phyloP scores from a whole-genome alignment of 257 asterid genomes.

The Plectranthus barbatus region DNA sequence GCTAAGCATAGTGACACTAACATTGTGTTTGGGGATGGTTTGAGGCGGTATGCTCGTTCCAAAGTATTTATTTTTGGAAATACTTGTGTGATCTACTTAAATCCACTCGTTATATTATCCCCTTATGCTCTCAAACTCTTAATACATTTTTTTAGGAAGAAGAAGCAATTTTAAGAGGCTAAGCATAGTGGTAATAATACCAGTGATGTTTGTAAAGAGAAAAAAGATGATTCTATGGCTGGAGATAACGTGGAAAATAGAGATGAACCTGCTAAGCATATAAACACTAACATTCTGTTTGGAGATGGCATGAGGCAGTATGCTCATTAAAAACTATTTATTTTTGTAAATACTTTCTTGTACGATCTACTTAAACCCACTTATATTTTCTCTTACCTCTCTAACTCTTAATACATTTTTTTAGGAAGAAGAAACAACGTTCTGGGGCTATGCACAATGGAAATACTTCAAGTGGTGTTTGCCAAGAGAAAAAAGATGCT shows the following conservation, averaged over 20 bases:
- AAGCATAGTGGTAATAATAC: conserved; percentile 20
- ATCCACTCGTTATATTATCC: not conserved
- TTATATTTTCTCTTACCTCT: not conserved
- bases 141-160: conserved; percentile 35
- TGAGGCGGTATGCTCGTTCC: conserved; percentile 33
- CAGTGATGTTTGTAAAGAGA: conserved; percentile 24
- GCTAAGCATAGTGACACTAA: conserved; percentile 22
- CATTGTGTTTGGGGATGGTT: conserved; percentile 9
- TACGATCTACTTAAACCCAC: not conserved
- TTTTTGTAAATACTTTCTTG: not conserved
- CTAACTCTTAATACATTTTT: not conserved
- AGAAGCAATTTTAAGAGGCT: conserved; percentile 45
- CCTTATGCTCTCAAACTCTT: conserved; percentile 1
- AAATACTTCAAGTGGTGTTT: conserved; percentile 22
- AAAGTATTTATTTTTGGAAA: not conserved
- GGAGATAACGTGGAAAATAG: conserved; percentile 19
- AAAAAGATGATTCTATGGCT: conserved; percentile 24
- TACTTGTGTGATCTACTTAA: too few relatives aligned
- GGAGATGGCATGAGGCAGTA: conserved; percentile 28
- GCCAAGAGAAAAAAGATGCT: conserved; percentile 28
- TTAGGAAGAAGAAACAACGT: conserved; percentile 58
- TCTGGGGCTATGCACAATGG: conserved; percentile 24
- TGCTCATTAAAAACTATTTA: conserved; percentile 12
- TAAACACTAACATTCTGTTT: conserved; percentile 14
- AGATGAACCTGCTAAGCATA: conserved; percentile 26